Base-by-base conservation (phyloP, 2,329 filamentous ascomycete genomes). In the Penicillium sp. region DNA sequence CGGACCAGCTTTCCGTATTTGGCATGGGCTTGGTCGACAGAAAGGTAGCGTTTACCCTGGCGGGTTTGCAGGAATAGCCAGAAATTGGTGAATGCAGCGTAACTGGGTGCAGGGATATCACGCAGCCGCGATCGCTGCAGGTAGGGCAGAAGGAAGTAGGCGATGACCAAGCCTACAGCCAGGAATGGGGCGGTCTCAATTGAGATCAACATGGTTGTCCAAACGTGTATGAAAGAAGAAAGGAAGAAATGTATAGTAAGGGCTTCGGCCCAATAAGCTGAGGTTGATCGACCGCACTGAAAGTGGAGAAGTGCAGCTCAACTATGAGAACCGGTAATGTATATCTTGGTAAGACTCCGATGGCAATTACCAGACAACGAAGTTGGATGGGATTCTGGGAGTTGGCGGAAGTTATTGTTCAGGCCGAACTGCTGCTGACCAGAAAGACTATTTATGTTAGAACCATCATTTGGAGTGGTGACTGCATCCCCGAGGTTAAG, bases 1-100 rank as follows among this genome's bases (percentile, higher is more conserved):
- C 92, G 84, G 22, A 96, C 87, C 1, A 96, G 76, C n/a, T 87
- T 87, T 3, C 92, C 92, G 44, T 89, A 79, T 68, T 87, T 88
- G 78, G 89, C 84, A 75, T 96, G 92, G 8, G 85, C 80, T 35
- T 86, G 75, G 66, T 96, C 82, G n/a, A 96, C 87, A 2, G 80
- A 78, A 27, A 76, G 64, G 68, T 84, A 91, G 10, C 89, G 81
- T 48, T 81, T 80, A 2, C 91, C 91, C 4, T 83, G 80, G 1
- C 93, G 86, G 52, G 79, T 79, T 13, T 87, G 82, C 9, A 80
- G 77, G 49, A 96, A 74, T 22, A 96, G 83, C 93, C 93, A 97
- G 27, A 96, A 76, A 65, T 92, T 91, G 29, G 87, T 85, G 72
- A 93, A 90, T 14, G 81, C 80, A 3, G 87, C 86, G 1, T 78